These are phyloP conservation scores for Limonium bicolor DNA, from an alignment of 148 eudicot genomes.

Conservation along the genomic window DNA sequence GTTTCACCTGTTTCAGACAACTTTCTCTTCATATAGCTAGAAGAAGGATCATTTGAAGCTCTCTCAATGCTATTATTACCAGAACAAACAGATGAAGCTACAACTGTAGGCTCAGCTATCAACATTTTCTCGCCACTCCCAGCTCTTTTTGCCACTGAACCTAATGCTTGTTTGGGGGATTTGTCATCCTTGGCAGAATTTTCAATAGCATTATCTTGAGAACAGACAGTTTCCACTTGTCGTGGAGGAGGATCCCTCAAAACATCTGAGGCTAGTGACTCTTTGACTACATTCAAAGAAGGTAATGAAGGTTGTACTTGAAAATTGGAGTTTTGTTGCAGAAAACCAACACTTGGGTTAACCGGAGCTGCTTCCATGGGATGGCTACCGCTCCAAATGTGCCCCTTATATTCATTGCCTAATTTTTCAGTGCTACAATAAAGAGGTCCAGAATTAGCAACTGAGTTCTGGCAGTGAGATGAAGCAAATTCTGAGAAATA, in stretches of 20 bases:
- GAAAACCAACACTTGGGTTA: constrained; percentile 10
- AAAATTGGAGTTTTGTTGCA: constrained; percentile 16
- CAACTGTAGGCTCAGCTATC: constrained; percentile 31
- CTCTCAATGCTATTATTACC: constrained; percentile 57
- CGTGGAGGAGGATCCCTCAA: background rate
- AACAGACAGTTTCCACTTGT: constrained; percentile 1
- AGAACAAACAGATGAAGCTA: constrained; percentile 70
- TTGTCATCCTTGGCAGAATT: constrained; percentile 9
- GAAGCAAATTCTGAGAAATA: constrained; percentile 45
- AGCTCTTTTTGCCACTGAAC: constrained; percentile 14
- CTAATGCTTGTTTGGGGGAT: constrained; percentile 12
- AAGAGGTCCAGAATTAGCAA: background rate
- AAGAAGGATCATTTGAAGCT: constrained; percentile 38
- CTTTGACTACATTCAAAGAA: constrained; percentile 11
- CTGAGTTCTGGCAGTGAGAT: constrained; percentile 16
- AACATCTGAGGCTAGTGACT: constrained; percentile 11
- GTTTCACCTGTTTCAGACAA: constrained; percentile 44
- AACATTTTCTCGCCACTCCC: constrained; percentile 22
- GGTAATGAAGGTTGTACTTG: constrained; percentile 13
- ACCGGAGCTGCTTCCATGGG: constrained; percentile 10
- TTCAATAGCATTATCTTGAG: too few species aligned
- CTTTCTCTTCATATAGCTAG: constrained; percentile 45
- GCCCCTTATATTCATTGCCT: constrained; percentile 14
- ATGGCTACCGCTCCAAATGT: constrained; percentile 10
- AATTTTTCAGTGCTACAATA: constrained; percentile 11